Evolutionary conservation across 2,329 filamentous ascomycete species (phyloP).

Genomic region (Cercospora brassicicola): DNA sequence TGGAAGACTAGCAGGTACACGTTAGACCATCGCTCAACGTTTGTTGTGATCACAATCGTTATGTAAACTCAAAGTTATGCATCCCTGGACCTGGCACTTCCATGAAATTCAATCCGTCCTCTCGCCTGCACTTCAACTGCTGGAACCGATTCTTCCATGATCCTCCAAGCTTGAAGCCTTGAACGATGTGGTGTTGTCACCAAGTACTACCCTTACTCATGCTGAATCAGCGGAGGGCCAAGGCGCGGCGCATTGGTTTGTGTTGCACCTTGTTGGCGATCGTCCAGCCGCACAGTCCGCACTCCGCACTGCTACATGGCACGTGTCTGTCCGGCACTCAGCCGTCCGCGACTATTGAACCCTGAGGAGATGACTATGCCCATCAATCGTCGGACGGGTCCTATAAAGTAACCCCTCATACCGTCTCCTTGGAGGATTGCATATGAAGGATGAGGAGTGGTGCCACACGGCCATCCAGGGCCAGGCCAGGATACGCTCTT

Average conservation of each 20-base stretch:
- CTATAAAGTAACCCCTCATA: not conserved
- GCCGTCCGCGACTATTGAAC: not conserved
- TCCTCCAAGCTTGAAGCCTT: not conserved
- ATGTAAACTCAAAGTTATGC: not conserved
- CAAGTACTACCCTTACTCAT: not conserved
- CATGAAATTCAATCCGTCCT: not conserved
- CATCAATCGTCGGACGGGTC: not conserved
- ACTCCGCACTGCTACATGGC: not conserved
- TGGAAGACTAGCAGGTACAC: not conserved
- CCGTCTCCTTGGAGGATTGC: not conserved
- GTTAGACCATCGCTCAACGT: not conserved
- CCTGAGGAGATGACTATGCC: not conserved
- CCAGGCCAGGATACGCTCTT: not conserved
- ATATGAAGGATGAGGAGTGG: not conserved
- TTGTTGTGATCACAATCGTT: not conserved
- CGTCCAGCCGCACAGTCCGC: not conserved
- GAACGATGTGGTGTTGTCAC: not conserved
- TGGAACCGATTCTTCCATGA: not conserved
- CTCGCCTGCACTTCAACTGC: not conserved
- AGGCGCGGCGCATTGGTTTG: not conserved
- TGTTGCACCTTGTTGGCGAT: not conserved
- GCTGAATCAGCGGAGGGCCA: not conserved
- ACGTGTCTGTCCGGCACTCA: not conserved
- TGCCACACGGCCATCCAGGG: not conserved
- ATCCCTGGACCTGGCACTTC: not conserved